These are phyloP conservation scores for Parathielavia hyrcaniae DNA, from an alignment of 495 filamentous ascomycete genomes.

Conservation along the genomic window DNA sequence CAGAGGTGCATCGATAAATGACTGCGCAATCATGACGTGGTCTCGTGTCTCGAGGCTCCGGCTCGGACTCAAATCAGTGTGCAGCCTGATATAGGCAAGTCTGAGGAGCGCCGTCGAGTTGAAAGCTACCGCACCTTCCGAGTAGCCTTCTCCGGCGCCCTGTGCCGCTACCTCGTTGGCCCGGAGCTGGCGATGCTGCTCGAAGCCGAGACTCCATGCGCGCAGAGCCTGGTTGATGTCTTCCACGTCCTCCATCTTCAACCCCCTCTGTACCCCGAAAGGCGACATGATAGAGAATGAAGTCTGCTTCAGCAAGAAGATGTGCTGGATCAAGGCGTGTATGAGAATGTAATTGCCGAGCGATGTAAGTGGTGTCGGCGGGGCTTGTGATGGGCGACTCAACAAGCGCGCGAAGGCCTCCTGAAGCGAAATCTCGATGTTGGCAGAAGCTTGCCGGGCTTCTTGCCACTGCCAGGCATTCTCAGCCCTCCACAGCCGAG, in stretches of 20 bases:
- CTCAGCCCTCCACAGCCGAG: constrained; percentile 49
- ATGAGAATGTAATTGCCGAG: constrained; percentile 64
- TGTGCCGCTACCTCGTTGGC: constrained; percentile 35
- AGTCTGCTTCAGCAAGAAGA: constrained; percentile 59
- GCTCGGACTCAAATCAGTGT: constrained; percentile 58
- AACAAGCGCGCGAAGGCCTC: constrained; percentile 46
- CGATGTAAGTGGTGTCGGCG: constrained; percentile 51
- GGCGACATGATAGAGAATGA: constrained; percentile 41
- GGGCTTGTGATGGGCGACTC: constrained; percentile 40
- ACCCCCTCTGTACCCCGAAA: constrained; percentile 40
- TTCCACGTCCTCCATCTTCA: constrained; percentile 51
- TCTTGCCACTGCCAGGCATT: constrained; percentile 47
- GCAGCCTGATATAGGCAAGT: constrained; percentile 61
- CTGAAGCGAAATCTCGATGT: constrained; percentile 45
- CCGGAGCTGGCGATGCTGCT: constrained; percentile 44
- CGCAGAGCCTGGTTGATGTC: constrained; percentile 54
- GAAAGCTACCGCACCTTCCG: constrained; percentile 57
- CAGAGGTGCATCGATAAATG: constrained; percentile 52
- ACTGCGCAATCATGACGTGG: constrained; percentile 52
- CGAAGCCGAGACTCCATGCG: constrained; percentile 59
- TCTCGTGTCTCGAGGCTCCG: constrained; percentile 58
- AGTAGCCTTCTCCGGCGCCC: constrained; percentile 36
- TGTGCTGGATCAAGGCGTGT: constrained; percentile 62
- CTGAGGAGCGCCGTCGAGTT: constrained; percentile 61
- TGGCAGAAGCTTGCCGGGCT: constrained; percentile 37